phyloP scores from a whole-genome alignment of 2,329 filamentous ascomycete genomes.

The Ophiostoma novo-ulmi region DNA sequence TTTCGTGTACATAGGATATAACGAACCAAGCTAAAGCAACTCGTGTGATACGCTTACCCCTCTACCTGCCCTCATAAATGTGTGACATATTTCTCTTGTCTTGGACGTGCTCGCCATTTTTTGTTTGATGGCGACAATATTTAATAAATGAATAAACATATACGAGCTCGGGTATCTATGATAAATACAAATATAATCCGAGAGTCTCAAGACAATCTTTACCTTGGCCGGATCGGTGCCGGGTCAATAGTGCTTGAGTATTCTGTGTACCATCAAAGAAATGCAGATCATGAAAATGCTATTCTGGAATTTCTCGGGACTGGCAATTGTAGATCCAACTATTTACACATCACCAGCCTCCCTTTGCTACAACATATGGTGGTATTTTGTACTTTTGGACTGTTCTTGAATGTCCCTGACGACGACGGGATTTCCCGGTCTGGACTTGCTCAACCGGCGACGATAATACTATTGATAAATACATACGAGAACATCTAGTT shows the following conservation, averaged over 20 bases:
- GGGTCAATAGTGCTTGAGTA: neutral
- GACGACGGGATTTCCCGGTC: neutral
- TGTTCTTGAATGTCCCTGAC: neutral
- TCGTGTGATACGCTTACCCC: neutral
- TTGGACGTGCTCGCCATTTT: neutral
- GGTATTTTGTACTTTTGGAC: neutral
- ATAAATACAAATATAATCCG: neutral
- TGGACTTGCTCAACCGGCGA: neutral
- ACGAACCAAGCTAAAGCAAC: too few species aligned
- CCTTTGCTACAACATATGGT: too few species aligned
- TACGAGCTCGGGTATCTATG: neutral
- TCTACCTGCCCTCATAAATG: neutral
- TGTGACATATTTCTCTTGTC: too few species aligned
- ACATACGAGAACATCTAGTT: neutral
- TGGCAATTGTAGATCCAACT: neutral
- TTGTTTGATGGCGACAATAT: neutral
- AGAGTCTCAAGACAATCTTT: neutral
- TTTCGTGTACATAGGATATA: too few species aligned
- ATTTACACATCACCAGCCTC: neutral
- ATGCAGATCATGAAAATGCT: neutral
- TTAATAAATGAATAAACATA: neutral
- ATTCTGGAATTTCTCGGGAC: neutral
- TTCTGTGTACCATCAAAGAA: neutral
- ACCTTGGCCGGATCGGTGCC: conserved; percentile 6
- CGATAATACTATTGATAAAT: neutral